Base-by-base conservation (phyloP, 371 early-diverging fungal genomes). In the Mucor piriformis region DNA sequence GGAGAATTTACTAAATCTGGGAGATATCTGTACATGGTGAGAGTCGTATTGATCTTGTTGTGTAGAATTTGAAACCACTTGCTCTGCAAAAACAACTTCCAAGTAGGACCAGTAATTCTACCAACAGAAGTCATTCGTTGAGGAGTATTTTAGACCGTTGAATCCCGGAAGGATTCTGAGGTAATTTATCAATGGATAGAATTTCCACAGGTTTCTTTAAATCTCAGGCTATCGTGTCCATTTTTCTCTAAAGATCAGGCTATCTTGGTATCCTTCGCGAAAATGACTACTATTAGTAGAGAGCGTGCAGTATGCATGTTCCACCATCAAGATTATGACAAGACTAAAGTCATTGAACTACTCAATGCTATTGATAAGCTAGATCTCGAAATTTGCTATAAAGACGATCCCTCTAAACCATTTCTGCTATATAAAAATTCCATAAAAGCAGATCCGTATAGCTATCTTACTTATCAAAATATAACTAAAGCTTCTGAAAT, bases 221-320 rank as follows among this genome's bases (percentile, higher is more conserved):
- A 50, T 7, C 58, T 40, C 58, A 59, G 52, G 52, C 59, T 33
- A 46, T 60, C 48, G 18, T 53, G 60, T 60, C 54, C 38, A 60
- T 53, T 53, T 44, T 24, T 44, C 11, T 60, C 38, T 53, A 60
- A 60, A 53, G 35, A n/a, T 40, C 54, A 50, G 55, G 55, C 34
- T 50, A 54, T 48, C 48, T 54, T 54, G 54, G 54, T 47, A 48
- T 38, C 38, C 23, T 55, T 61, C 13, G 4, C 50, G 54, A 55
- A 50, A 54, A 55, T 61, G 55, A 50, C 50, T 49, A 61, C 61
- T 55, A 61, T 54, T n/a, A 55, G 55, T 43, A 61, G 54, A 54
- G 54, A 54, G 50, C 55, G 55, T 50, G 44, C 55, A 55, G n/a
- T 61, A 61, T 55, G 43, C 50, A 50, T 61, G 50, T 33, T 61